Conservation (phyloP, 331 rosid species). For the Acacia pycnantha region DNA sequence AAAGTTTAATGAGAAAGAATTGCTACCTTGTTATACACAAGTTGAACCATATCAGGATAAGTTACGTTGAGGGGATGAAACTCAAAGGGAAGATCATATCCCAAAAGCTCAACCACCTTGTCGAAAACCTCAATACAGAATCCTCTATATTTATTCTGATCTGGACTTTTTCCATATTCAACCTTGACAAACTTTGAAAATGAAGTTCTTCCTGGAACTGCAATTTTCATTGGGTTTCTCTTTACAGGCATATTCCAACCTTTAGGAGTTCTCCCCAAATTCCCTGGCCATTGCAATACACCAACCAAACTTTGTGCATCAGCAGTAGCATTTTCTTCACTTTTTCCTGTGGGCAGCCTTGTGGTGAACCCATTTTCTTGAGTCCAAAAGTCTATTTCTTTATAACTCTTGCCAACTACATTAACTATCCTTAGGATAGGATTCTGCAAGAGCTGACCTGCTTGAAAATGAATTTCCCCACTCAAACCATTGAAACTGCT, state of each 20-base stretch:
- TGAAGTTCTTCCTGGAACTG: conserved; percentile 46
- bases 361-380: conserved; percentile 20
- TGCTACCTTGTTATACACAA: conserved; percentile 52
- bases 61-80: conserved; percentile 34
- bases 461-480: conserved; percentile 35
- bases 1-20: neutral
- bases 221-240: conserved; percentile 49
- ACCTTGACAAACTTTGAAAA: conserved; percentile 64
- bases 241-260: conserved; percentile 68
- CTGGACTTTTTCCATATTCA: conserved; percentile 26
- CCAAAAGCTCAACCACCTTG: conserved; percentile 26
- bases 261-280: conserved; percentile 36
- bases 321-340: neutral
- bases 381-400: conserved; percentile 44
- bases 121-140: conserved; percentile 62
- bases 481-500: conserved; percentile 38
- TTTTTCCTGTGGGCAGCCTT: neutral
- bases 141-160: conserved; percentile 36
- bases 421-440: conserved; percentile 50
- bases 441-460: conserved; percentile 24
- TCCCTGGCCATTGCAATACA: conserved; percentile 71
- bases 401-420: conserved; percentile 45
- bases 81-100: conserved; percentile 35
- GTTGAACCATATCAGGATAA: conserved; percentile 50
- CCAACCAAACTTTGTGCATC: conserved; percentile 25